Conservation (phyloP, 768 basidiomycete genomes). For the Mycena epipterygia region DNA sequence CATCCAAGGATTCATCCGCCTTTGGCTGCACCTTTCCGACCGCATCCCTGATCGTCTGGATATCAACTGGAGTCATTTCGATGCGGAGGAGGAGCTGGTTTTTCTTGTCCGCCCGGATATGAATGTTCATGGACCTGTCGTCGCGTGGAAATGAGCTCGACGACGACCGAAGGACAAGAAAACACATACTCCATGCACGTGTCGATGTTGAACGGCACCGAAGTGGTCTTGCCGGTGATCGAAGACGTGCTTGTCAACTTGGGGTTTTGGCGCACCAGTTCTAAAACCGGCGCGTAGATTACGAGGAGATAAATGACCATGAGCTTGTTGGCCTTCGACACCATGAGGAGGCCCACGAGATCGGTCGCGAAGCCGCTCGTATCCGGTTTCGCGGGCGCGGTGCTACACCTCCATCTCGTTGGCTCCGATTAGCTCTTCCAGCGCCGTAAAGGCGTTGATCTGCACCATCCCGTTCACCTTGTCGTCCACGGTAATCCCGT, state of each 20-base stretch:
- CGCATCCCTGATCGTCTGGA: neutral
- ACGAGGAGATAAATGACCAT: neutral
- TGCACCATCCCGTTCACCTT: no score
- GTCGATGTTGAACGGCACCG: neutral
- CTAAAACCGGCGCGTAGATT: neutral
- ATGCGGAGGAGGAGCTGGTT: neutral
- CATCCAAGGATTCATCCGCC: neutral
- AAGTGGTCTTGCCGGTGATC: neutral
- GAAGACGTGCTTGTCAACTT: neutral
- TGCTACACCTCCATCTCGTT: no score
- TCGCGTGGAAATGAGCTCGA: neutral
- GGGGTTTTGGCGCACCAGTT: neutral
- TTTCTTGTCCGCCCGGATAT: slow-evolving; percentile 1
- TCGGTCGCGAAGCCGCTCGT: neutral
- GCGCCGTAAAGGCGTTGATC: no score
- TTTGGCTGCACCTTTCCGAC: neutral
- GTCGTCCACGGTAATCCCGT: no score
- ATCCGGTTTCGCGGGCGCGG: no score
- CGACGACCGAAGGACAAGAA: neutral
- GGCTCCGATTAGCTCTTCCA: no score
- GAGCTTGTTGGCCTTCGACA: neutral
- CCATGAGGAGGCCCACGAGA: neutral
- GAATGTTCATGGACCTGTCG: neutral
- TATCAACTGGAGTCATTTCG: neutral
- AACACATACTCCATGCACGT: slow-evolving; percentile 1